phyloP scores from a whole-genome alignment of 306 rosid genomes.

The Pyrus betulifolia region DNA sequence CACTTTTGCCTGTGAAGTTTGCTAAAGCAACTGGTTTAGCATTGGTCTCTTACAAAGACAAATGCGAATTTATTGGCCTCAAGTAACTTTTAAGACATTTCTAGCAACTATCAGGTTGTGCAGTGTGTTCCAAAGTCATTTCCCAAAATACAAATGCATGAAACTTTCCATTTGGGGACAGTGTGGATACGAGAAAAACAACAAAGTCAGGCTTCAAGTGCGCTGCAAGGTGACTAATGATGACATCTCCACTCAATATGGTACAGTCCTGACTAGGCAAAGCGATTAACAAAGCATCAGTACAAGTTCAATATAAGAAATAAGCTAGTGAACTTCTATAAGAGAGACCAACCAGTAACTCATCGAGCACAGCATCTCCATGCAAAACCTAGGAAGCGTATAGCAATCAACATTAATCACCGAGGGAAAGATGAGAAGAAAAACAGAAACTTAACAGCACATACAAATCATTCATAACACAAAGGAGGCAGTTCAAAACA shows the following conservation, averaged over 20 bases:
- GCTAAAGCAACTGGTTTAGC: too few relatives aligned
- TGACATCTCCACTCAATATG: conserved; percentile 89
- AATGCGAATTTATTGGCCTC: too few relatives aligned
- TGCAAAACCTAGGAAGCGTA: conserved; percentile 62
- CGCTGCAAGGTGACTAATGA: conserved; percentile 80
- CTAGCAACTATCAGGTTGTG: conserved; percentile 8
- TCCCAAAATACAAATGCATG: not conserved
- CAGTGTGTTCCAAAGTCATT: not conserved
- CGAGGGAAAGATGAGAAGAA: not conserved
- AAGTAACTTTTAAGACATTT: not conserved
- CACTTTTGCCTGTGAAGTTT: too few relatives aligned
- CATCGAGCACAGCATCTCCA: conserved; percentile 92
- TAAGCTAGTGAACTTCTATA: conserved; percentile 3
- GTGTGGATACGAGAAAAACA: conserved; percentile 49
- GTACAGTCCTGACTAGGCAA: conserved; percentile 62
- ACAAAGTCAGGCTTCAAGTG: conserved; percentile 65
- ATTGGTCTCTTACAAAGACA: too few relatives aligned
- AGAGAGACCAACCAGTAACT: conserved; percentile 48
- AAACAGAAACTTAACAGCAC: not conserved
- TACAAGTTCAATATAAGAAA: not conserved
- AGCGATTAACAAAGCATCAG: not conserved
- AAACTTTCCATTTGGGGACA: conserved; percentile 13
- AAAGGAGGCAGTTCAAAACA: not conserved
- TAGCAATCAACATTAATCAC: not conserved
- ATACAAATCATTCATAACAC: not conserved